These are phyloP conservation scores for Schizopora paradoxa DNA, from an alignment of 1,284 basidiomycete genomes.

Conservation along the genomic window DNA sequence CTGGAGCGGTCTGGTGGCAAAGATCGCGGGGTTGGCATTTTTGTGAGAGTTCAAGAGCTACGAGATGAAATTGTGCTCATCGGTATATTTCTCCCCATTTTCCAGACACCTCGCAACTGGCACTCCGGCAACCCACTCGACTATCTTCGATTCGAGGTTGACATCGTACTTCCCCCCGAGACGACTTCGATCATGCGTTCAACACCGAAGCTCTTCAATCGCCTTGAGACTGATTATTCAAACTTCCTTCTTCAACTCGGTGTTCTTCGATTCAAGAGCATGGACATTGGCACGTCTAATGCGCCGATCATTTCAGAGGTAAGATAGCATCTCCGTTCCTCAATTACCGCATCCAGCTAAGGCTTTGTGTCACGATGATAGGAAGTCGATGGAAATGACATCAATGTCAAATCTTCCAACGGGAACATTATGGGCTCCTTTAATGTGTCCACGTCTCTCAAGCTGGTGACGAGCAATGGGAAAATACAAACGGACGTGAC, in stretches of 20 bases:
- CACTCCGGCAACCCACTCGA: conserved; percentile 16
- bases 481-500: conserved; percentile 11
- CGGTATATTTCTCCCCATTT: background rate
- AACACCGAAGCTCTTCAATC: too few species aligned
- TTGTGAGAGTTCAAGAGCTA: too few species aligned
- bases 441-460: conserved; percentile 10
- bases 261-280: conserved; percentile 15
- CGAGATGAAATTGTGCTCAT: background rate
- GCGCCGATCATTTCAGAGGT: conserved; percentile 18
- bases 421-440: conserved; percentile 16
- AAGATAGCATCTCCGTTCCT: background rate
- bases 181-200: background rate
- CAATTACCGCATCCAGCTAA: background rate
- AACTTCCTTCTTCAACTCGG: conserved; percentile 21
- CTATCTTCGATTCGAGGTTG: conserved; percentile 4
- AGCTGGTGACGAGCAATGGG: conserved; percentile 17
- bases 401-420: conserved; percentile 16
- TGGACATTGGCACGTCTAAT: conserved; percentile 16
- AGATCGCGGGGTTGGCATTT: conserved; percentile 25
- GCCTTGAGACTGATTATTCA: conserved; percentile 24
- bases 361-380: conserved; percentile 1
- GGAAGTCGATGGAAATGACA: conserved; percentile 11
- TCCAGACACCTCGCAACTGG: conserved; percentile 21
- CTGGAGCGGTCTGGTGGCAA: conserved; percentile 18
- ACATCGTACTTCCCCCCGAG: background rate